phyloP scores from a whole-genome alignment of 441 rosid species.

The Raphanus hybrid region DNA sequence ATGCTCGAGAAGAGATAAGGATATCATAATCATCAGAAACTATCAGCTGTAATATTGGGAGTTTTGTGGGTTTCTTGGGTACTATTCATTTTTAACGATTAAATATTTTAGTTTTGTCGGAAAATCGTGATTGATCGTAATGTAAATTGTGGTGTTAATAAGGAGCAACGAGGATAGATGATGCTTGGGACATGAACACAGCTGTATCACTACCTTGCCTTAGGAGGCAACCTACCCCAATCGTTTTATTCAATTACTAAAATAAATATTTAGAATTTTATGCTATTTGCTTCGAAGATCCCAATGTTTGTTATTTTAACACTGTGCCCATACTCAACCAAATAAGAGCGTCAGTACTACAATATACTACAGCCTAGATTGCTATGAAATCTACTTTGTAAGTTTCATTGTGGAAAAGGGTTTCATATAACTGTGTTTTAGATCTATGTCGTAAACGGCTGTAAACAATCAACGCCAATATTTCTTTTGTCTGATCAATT shows the following conservation, averaged over 20 bases:
- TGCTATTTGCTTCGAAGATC: conserved; percentile 27
- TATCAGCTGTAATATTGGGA: conserved; percentile 49
- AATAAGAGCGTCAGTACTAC: not conserved
- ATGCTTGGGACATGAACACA: conserved; percentile 69
- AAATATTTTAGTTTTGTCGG: not conserved
- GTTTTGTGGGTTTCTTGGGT: conserved; percentile 48
- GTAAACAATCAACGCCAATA: not conserved
- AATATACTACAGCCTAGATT: not conserved
- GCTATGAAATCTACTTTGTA: not conserved
- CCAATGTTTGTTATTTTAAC: conserved; percentile 27
- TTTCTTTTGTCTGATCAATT: not conserved
- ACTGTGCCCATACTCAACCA: conserved; percentile 36
- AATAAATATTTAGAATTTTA: conserved; percentile 18
- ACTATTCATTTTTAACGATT: conserved; percentile 29
- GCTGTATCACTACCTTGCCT: conserved; percentile 67
- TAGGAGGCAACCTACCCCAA: conserved; percentile 73
- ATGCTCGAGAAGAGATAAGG: not conserved
- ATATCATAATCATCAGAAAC: conserved; percentile 11
- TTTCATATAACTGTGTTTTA: conserved; percentile 4
- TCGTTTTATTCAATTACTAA: conserved; percentile 30
- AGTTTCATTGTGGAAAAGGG: not conserved
- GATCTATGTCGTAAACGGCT: not conserved
- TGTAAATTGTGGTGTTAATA: conserved; percentile 40
- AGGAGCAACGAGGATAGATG: conserved; percentile 67
- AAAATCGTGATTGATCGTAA: conserved; percentile 16